Percentiles rank a stretch among this genome's conserved stretches.
These are phyloP conservation scores for Pyrus hybrid DNA, from an alignment of 331 rosid species.

Conservation along the genomic window DNA sequence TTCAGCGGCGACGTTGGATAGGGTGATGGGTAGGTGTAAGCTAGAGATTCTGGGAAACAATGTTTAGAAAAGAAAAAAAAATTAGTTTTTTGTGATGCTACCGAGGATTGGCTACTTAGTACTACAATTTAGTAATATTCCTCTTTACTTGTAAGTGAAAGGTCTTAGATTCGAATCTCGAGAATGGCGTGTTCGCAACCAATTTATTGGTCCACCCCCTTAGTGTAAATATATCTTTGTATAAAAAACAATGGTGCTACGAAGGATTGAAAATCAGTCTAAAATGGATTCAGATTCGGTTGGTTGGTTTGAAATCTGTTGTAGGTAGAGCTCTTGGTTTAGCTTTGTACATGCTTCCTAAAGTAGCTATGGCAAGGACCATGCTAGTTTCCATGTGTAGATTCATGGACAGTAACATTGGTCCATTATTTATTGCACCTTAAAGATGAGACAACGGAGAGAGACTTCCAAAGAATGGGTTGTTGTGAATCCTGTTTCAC, in stretches of 20 bases:
- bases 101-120: too few species aligned
- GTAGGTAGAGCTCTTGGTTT: neutral
- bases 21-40: too few species aligned
- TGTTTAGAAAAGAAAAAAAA: too few species aligned
- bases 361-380: neutral
- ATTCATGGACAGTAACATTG: neutral
- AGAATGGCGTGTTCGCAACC: too few species aligned
- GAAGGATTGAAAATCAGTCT: neutral
- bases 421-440: constrained; percentile 7
- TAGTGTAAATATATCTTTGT: neutral
- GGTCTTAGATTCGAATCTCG: too few species aligned
- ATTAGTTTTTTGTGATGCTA: too few species aligned
- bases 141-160: too few species aligned
- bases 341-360: neutral
- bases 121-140: too few species aligned
- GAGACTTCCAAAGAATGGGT: neutral
- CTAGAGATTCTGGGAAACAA: too few species aligned
- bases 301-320: neutral
- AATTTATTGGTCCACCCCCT: neutral
- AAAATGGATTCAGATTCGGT: neutral
- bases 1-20: too few species aligned
- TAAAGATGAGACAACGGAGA: constrained; percentile 45
- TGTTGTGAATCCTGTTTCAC: neutral
- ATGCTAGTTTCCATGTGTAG: neutral
- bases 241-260: neutral